A percentile compares a stretch with the other conserved stretches of the same genome.
These are phyloP conservation scores for Pseudonitzschia pungens DNA, from an alignment of 108 stramenopile genomes.

Conservation along the genomic window DNA sequence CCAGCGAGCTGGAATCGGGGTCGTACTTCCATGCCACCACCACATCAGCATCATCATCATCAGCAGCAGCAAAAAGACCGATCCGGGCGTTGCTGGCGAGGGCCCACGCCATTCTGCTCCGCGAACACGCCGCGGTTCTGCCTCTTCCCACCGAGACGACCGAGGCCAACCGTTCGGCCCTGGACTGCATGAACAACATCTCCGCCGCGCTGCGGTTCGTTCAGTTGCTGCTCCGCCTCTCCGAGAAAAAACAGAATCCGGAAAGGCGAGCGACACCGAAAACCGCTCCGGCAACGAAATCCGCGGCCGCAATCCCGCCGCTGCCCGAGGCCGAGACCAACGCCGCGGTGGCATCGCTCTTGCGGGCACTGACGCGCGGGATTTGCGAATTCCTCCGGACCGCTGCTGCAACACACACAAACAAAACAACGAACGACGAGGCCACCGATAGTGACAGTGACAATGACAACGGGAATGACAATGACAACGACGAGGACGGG, in stretches of 20 bases:
- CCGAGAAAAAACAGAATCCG: no score
- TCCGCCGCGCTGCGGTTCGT: conserved; percentile 3
- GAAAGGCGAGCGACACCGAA: background rate
- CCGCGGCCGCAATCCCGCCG: background rate
- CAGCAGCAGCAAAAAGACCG: no score
- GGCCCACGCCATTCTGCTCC: background rate
- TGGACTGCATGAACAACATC: conserved; percentile 6
- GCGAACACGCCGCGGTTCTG: conserved; percentile 2
- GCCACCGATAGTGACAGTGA: background rate
- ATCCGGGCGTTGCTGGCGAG: background rate
- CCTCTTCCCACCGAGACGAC: background rate
- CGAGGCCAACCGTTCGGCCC: background rate
- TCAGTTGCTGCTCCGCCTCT: conserved; percentile 9
- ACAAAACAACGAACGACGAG: background rate
- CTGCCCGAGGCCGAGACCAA: conserved; percentile 1
- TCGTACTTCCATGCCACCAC: no score
- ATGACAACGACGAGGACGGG: background rate
- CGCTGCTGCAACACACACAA: background rate
- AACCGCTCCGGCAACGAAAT: background rate
- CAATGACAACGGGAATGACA: no score
- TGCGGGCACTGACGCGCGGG: conserved; percentile 3
- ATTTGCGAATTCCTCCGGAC: background rate
- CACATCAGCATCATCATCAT: no score
- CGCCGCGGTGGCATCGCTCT: background rate
- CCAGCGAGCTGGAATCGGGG: background rate